A percentile compares a stretch with the other conserved stretches of the same genome.
Evolutionary conservation across 768 basidiomycete species (phyloP).

Genomic region (Pleurotus platypus): DNA sequence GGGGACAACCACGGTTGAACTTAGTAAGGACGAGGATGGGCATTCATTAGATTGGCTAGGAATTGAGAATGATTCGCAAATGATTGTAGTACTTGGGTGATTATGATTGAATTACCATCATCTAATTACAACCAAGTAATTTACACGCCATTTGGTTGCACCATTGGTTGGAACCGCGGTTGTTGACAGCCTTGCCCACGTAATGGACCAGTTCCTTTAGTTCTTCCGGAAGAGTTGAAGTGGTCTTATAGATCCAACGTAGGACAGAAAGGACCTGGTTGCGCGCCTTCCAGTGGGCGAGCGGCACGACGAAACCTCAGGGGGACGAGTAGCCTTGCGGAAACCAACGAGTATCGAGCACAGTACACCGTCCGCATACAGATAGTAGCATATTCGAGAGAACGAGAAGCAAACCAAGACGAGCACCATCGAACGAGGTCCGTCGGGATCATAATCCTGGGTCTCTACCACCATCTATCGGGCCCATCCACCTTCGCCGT

Average conservation of each 20-base stretch:
- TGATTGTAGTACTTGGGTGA: conserved; percentile 15
- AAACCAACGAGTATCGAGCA: conserved; percentile 39
- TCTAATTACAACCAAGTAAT: too few species aligned
- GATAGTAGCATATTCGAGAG: conserved; percentile 45
- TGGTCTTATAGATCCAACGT: background rate
- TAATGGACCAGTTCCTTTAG: background rate
- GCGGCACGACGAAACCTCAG: conserved; percentile 3
- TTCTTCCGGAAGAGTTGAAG: background rate
- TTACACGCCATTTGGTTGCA: too few species aligned
- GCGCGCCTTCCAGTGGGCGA: background rate
- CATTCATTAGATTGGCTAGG: conserved; percentile 71
- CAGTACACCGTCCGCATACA: conserved; percentile 56
- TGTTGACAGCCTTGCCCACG: too few species aligned
- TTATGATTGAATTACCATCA: too few species aligned
- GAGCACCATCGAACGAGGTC: conserved; percentile 3
- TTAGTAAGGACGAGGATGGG: conserved; percentile 44
- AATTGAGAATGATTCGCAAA: conserved; percentile 43
- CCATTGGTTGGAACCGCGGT: too few species aligned
- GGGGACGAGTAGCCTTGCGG: background rate
- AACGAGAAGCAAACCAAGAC: conserved; percentile 44
- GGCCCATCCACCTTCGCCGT: conserved; percentile 76
- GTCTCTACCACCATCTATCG: conserved; percentile 50
- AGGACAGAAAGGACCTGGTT: background rate
- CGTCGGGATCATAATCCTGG: conserved; percentile 15
- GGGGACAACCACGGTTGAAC: conserved; percentile 34